A percentile compares a stretch with the other conserved stretches of the same genome.
These are phyloP conservation scores for Rutstroemia sp. DNA, from an alignment of 2,329 filamentous ascomycete species.

Conservation along the genomic window DNA sequence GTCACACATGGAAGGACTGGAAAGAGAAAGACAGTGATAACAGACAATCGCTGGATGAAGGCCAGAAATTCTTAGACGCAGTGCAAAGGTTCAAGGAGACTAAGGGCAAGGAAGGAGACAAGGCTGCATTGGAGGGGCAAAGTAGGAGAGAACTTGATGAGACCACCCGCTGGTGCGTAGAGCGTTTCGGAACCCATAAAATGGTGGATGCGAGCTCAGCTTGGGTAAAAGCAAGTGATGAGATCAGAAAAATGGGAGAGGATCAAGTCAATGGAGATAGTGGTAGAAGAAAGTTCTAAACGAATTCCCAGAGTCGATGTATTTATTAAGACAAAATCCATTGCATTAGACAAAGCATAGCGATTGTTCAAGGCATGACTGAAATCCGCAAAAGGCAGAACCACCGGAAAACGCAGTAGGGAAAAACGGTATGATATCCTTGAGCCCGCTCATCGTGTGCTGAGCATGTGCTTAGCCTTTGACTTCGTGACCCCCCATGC, in stretches of 20 bases:
- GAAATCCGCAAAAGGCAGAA: constrained; percentile 15
- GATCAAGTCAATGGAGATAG: constrained; percentile 13
- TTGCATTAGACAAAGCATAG: constrained; percentile 15
- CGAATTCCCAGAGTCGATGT: constrained; percentile 2
- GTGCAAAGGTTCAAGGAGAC: constrained; percentile 28
- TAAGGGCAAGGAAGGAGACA: constrained; percentile 1
- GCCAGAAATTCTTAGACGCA: constrained; percentile 32
- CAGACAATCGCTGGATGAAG: constrained; percentile 24
- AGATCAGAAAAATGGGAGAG: constrained; percentile 7
- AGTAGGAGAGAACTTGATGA: constrained; percentile 34
- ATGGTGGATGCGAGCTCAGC: constrained; percentile 35
- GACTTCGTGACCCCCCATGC: constrained; percentile 14
- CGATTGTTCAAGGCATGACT: constrained; percentile 21
- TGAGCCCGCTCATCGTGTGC: constrained; percentile 9
- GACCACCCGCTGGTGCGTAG: constrained; percentile 36
- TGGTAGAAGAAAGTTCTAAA: constrained; percentile 13
- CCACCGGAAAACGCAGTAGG: constrained; percentile 13
- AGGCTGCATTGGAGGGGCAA: constrained; percentile 22
- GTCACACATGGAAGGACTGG: constrained; percentile 7
- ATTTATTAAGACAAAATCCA: constrained; percentile 9
- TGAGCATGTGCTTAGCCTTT: constrained; percentile 9
- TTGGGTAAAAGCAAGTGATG: constrained; percentile 15
- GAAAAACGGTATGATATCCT: constrained; percentile 10
- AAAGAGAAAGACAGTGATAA: not conserved
- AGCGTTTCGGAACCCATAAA: constrained; percentile 36